These are phyloP conservation scores for Lichtheimia ramosa DNA, from an alignment of 371 early-diverging fungal species.

Conservation along the genomic window DNA sequence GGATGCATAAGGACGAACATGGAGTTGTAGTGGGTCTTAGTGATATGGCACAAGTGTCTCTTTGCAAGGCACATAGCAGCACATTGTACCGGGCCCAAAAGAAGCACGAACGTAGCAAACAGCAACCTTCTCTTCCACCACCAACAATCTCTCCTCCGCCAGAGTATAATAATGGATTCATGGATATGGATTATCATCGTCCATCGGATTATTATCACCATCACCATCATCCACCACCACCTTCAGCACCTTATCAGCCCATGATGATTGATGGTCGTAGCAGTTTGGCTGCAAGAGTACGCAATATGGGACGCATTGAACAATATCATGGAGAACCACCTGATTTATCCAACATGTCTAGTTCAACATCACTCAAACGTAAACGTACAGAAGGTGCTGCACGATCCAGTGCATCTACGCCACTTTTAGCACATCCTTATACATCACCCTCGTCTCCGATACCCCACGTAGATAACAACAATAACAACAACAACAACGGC, in stretches of 20 bases:
- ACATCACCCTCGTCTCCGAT: constrained; percentile 15
- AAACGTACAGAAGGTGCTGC: constrained; percentile 19
- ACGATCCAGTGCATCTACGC: constrained; percentile 39
- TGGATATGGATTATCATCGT: constrained; percentile 8
- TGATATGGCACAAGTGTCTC: constrained; percentile 43
- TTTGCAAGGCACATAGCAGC: constrained; percentile 55
- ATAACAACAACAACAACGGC: neutral
- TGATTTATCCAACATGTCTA: constrained; percentile 30
- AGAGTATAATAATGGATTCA: constrained; percentile 2
- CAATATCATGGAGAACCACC: constrained; percentile 18
- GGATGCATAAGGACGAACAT: constrained; percentile 36
- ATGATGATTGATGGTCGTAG: constrained; percentile 15
- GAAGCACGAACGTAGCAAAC: constrained; percentile 33
- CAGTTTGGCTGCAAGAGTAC: constrained; percentile 39
- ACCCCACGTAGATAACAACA: constrained; percentile 19
- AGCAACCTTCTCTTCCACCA: constrained; percentile 43
- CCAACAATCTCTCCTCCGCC: constrained; percentile 14
- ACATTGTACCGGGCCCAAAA: constrained; percentile 54
- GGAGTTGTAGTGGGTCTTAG: constrained; percentile 29
- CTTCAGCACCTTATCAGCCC: constrained; percentile 9
- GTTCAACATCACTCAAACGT: constrained; percentile 37
- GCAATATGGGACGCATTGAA: constrained; percentile 25
- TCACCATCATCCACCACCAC: constrained; percentile 7
- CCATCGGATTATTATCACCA: constrained; percentile 20
- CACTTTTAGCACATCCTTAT: constrained; percentile 24